These are phyloP conservation scores for Cladophialophora immunda DNA, from an alignment of 2,329 filamentous ascomycete species.

Conservation along the genomic window DNA sequence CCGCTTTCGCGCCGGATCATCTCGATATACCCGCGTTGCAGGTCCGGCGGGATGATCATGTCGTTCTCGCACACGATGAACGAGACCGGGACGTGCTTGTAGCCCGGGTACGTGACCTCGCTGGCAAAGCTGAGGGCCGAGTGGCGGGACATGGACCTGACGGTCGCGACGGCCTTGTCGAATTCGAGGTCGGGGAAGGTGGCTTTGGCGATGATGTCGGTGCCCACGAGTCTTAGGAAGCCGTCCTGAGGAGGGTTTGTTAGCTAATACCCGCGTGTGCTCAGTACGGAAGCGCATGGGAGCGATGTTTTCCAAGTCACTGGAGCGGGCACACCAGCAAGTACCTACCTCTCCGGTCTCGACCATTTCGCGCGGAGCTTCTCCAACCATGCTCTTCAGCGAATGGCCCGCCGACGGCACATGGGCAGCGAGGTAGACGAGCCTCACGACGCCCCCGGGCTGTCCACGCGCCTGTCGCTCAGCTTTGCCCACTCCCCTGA, in stretches of 20 bases:
- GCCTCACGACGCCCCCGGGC: conserved; percentile 42
- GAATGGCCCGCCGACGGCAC: conserved; percentile 43
- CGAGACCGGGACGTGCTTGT: conserved; percentile 46
- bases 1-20: conserved; percentile 44
- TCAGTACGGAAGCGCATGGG: too few species aligned
- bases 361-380: conserved; percentile 17
- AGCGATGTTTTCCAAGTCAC: too few species aligned
- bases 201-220: conserved; percentile 19
- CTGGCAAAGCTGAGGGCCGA: conserved; percentile 44
- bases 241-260: too few species aligned
- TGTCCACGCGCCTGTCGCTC: conserved; percentile 41
- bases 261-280: too few species aligned
- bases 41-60: conserved; percentile 40
- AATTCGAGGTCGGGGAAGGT: conserved; percentile 16
- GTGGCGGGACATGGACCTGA: conserved; percentile 39
- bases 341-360: conserved; percentile 20
- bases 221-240: conserved; percentile 19
- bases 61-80: conserved; percentile 47
- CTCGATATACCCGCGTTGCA: conserved; percentile 45
- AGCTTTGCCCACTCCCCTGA: conserved; percentile 41
- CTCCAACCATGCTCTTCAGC: conserved; percentile 3
- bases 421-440: conserved; percentile 48
- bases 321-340: too few species aligned
- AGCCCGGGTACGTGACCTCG: conserved; percentile 45
- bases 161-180: conserved; percentile 36